Base-by-base conservation (phyloP, 768 basidiomycete genomes). In the Exidia glandulosa region DNA sequence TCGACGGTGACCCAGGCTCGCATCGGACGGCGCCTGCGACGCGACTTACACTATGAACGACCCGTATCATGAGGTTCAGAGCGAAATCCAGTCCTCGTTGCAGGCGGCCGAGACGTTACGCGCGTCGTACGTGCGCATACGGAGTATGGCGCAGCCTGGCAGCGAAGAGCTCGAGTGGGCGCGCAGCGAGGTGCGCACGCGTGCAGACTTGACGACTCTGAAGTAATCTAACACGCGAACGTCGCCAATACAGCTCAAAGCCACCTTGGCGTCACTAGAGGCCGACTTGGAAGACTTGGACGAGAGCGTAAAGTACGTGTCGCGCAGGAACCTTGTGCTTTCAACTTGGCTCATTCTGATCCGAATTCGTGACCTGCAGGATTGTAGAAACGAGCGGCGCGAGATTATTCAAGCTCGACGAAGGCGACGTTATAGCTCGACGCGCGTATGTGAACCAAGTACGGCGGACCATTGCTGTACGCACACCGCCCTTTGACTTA, bases 201-300 rank as follows among this genome's bases (percentile, higher is more conserved):
- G 74, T 56, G 9, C n/a, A 45, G 25, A 27, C n/a, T 70, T 48
- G 14, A 57, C 45, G 56, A 36, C 23, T 29, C 34, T 7, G 41
- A 41, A 50, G 30, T 19, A 50, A 57, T 56, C 55, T 16, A 23
- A 33, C 57, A 57, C 58, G 29, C 23, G n/a, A 19, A 27, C 16
- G 33, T 50, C 34, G 62, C 62, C 59, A 67, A 61, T 70, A 3
- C 69, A 91, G 87, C 74, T 96, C 58, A 85, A 84, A 70, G 85
- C 84, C 0, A 88, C 88, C 1, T 78, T 98, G 9, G 79, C 83
- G 1, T 74, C 86, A 2, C 74, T 97, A 30, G 90, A 94, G 68
- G 87, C 87, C 0, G 94, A 97, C 73, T 69, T 95, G 27, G 90
- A 93, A 62, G 93, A 93, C 69, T 74, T 98, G n/a, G 94, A 96